Evolutionary conservation across 1,284 basidiomycete species (phyloP), one percentile per base, ranked within the genome.

Genomic region (Moesziomyces antarcticus): DNA sequence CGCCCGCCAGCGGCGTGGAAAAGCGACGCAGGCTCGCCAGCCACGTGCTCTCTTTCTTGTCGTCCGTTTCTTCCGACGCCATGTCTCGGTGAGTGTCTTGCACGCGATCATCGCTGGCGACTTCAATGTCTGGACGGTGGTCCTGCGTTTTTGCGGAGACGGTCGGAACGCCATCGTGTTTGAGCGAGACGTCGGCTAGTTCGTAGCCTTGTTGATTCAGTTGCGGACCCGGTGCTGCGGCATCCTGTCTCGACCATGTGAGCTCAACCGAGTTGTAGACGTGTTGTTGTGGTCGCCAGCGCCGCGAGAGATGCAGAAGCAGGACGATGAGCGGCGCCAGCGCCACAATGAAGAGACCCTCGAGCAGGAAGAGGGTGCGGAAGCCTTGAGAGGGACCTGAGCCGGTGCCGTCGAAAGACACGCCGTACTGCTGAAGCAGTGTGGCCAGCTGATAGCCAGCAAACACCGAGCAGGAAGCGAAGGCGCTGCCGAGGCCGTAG

Each of bases 401-500:
- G 0, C 41, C 43, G 7, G 27, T 41, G 5, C 56, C 63, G 0
- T 27, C 21, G 13, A 65, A 65, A 7, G n/a, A 24, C 11, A 65
- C 9, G n/a, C 20, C 14, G 27, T 51, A 6, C 11, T 56, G 20
- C 20, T 65, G 63, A 3, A 65, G 16, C 18, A 55, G 5, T 9
- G 9, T 25, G 3, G 63, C 46, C 3, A 65, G 44, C 27, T 59
- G 51, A 35, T 65, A 65, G 2, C 63, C 63, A 11, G 43, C 56
- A 13, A 65, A 35, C 8, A 42, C 42, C 13, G 51, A 50, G 22
- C 47, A 50, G 10, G 56, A 65, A 9, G 51, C 56, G 20, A 65
- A 47, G 20, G 56, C 56, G 1, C 48, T 58, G 1, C 63, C 63
- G 18, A 65, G 22, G 4, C 63, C 63, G 40, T 65, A 65, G 14